Percentiles rank a stretch among this genome's conserved stretches.
These are phyloP conservation scores for Pyrenochaeta sp. DNA, from an alignment of 2,329 filamentous ascomycete species.

Conservation along the genomic window DNA sequence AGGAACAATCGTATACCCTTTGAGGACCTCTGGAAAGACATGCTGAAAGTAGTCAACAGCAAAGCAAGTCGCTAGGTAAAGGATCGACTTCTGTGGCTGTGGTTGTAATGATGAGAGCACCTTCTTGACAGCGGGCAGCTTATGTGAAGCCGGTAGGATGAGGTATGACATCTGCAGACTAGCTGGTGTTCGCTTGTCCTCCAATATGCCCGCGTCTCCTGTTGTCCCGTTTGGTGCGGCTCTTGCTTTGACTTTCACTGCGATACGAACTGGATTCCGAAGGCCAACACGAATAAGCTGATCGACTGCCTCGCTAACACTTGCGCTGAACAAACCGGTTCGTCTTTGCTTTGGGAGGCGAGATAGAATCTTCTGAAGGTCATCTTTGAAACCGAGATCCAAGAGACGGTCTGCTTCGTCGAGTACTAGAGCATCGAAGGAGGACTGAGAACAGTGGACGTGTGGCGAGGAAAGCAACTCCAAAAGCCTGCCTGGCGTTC, in stretches of 20 bases:
- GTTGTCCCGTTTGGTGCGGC: conserved; percentile 30
- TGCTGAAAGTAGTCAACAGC: conserved; percentile 94
- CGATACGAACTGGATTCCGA: conserved; percentile 92
- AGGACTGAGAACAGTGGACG: conserved; percentile 85
- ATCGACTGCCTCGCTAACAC: conserved; percentile 92
- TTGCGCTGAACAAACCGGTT: conserved; percentile 93
- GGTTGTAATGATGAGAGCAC: conserved; percentile 76
- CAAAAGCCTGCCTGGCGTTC: conserved; percentile 87
- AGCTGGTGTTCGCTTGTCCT: conserved; percentile 88
- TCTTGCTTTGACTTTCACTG: conserved; percentile 80
- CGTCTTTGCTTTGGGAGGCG: conserved; percentile 90
- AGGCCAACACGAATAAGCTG: conserved; percentile 92
- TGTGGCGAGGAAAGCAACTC: conserved; percentile 87
- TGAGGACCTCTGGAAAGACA: conserved; percentile 77
- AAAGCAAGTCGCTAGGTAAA: conserved; percentile 93
- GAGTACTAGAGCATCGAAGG: conserved; percentile 90
- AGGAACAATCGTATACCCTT: conserved; percentile 75
- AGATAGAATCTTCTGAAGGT: conserved; percentile 84
- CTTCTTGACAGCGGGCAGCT: conserved; percentile 76
- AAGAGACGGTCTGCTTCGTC: conserved; percentile 94
- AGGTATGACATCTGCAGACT: conserved; percentile 93
- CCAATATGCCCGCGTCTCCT: conserved; percentile 68
- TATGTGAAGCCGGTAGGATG: conserved; percentile 76
- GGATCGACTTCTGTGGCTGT: conserved; percentile 81
- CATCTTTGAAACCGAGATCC: conserved; percentile 92